A percentile compares a stretch with the other conserved stretches of the same genome.
Conservation (phyloP, 768 basidiomycete genomes). For the Boletus rufocinnamomeus region DNA sequence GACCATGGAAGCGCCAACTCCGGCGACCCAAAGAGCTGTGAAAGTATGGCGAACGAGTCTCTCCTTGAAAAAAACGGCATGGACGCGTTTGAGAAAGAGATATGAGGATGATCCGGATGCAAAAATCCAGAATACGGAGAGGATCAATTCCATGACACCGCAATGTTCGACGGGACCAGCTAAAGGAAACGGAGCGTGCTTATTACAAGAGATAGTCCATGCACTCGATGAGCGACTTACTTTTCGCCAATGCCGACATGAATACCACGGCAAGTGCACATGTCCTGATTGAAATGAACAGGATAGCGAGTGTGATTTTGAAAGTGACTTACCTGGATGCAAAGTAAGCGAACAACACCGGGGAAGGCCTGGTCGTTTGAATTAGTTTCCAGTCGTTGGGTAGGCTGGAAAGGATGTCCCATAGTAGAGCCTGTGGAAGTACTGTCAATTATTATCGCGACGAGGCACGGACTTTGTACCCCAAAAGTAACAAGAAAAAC, state of each 20-base stretch:
- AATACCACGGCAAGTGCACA: conserved; percentile 21
- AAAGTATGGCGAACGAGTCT: conserved; percentile 24
- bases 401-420: conserved; percentile 31
- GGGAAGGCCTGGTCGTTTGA: conserved; percentile 14
- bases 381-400: conserved; percentile 23
- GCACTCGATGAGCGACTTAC: conserved; percentile 10
- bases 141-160: conserved; percentile 15
- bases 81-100: conserved; percentile 42
- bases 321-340: conserved; percentile 20
- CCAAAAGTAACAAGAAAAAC: conserved; percentile 24
- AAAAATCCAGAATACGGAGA: conserved; percentile 22
- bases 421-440: conserved; percentile 22
- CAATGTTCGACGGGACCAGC: conserved; percentile 29
- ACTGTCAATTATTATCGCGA: conserved; percentile 3
- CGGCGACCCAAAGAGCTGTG: conserved; percentile 36
- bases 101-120: conserved; percentile 33
- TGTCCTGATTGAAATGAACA: conserved; percentile 16
- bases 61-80: conserved; percentile 35
- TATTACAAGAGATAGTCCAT: background rate
- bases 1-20: conserved; percentile 28
- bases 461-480: conserved; percentile 2
- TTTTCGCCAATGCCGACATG: conserved; percentile 22
- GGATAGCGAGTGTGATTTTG: background rate
- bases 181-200: background rate
- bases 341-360: conserved; percentile 26